These are phyloP conservation scores for Diospyros lotus DNA, from an alignment of 148 eudicot species.

Conservation along the genomic window DNA sequence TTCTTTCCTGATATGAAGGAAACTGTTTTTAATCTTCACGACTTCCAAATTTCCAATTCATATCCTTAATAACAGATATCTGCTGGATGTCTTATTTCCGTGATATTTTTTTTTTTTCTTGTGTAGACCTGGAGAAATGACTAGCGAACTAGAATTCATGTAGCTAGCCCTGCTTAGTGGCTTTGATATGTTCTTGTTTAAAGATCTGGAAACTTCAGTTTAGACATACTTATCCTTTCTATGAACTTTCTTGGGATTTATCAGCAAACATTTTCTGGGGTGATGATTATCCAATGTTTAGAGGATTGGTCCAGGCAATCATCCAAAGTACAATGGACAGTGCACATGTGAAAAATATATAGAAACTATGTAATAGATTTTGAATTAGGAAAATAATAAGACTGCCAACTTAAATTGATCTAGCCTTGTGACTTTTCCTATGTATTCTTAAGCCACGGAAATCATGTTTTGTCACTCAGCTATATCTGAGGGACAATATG, in stretches of 20 bases:
- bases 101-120: not conserved
- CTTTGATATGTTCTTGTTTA: too few relatives aligned
- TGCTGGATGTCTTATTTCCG: not conserved
- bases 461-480: too few relatives aligned
- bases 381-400: too few relatives aligned
- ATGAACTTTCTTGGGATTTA: not conserved
- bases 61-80: constrained; percentile 1
- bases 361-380: too few relatives aligned
- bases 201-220: not conserved
- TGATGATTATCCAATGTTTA: not conserved
- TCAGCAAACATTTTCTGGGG: not conserved
- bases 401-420: too few relatives aligned
- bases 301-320: not conserved
- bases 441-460: too few relatives aligned
- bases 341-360: too few relatives aligned
- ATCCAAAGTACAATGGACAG: not conserved
- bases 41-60: not conserved
- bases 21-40: not conserved
- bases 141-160: too few relatives aligned
- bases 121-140: not conserved
- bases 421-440: too few relatives aligned
- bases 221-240: constrained; percentile 6
- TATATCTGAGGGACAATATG: too few relatives aligned
- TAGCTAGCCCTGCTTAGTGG: too few relatives aligned
- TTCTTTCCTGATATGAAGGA: not conserved